Conservation (phyloP, 1,284 basidiomycete genomes). For the Moniliophthora roreri region DNA sequence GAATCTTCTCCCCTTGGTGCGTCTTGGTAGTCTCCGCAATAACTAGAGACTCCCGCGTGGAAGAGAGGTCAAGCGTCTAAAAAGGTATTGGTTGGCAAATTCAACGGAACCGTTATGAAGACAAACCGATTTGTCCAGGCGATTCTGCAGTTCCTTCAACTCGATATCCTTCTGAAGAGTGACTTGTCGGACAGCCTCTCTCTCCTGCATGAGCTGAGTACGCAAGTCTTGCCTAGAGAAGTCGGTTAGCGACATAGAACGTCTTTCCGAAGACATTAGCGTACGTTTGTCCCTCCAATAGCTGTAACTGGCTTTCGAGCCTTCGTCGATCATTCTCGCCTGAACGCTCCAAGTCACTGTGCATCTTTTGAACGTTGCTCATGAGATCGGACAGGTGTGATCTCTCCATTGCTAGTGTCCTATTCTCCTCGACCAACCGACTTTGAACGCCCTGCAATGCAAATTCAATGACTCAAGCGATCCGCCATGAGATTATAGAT, state of each 20-base stretch:
- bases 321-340: slow-evolving; percentile 78
- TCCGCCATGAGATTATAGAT: neutral
- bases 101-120: neutral
- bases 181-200: slow-evolving; percentile 72
- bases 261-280: slow-evolving; percentile 23
- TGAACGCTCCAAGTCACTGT: slow-evolving; percentile 81
- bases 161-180: slow-evolving; percentile 83
- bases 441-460: slow-evolving; percentile 63
- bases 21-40: slow-evolving; percentile 79
- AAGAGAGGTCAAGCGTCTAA: slow-evolving; percentile 65
- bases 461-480: neutral
- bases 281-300: slow-evolving; percentile 78
- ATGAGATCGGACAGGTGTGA: slow-evolving; percentile 85
- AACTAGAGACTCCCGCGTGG: slow-evolving; percentile 72
- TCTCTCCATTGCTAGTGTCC: slow-evolving; percentile 75
- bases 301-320: slow-evolving; percentile 78
- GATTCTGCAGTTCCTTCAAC: slow-evolving; percentile 69
- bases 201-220: slow-evolving; percentile 75
- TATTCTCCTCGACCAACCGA: slow-evolving; percentile 85
- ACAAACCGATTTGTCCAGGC: slow-evolving; percentile 71
- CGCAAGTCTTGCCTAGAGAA: slow-evolving; percentile 70
- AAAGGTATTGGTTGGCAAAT: neutral
- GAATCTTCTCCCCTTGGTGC: slow-evolving; percentile 77
- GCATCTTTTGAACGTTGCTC: slow-evolving; percentile 87
- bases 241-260: slow-evolving; percentile 1